Evolutionary conservation across 2,329 filamentous ascomycete species (phyloP).

Genomic region (Aureobasidium sp.): DNA sequence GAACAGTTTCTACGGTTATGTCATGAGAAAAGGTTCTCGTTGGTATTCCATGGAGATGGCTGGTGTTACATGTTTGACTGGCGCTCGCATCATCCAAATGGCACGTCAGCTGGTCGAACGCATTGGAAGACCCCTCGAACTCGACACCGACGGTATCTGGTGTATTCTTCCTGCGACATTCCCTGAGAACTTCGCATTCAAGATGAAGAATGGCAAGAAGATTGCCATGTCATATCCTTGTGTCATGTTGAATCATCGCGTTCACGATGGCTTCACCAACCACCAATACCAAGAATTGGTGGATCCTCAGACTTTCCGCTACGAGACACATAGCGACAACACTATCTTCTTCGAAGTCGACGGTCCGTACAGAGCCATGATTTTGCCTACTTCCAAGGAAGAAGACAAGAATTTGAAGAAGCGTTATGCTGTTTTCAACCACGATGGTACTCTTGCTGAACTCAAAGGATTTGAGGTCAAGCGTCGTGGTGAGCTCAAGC

Average conservation of each 20-base stretch:
- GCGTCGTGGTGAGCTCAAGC: slow-evolving; percentile 91
- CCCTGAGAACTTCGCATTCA: slow-evolving; percentile 93
- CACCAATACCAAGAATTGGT: slow-evolving; percentile 90
- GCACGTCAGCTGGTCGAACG: slow-evolving; percentile 88
- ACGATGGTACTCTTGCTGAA: slow-evolving; percentile 90
- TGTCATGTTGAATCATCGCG: slow-evolving; percentile 97
- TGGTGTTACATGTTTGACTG: slow-evolving; percentile 92
- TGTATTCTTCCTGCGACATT: slow-evolving; percentile 96
- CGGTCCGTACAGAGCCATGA: slow-evolving; percentile 95
- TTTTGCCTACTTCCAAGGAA: slow-evolving; percentile 93
- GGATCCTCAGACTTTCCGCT: slow-evolving; percentile 72
- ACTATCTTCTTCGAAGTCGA: slow-evolving; percentile 99
- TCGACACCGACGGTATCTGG: slow-evolving; percentile 99
- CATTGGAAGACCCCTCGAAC: slow-evolving; percentile 81
- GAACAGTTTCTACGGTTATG: slow-evolving; percentile 98
- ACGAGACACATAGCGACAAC: slow-evolving; percentile 97
- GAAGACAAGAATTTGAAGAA: slow-evolving; percentile 99
- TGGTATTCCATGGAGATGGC: slow-evolving; percentile 99
- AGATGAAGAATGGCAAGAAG: slow-evolving; percentile 92
- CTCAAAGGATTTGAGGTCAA: slow-evolving; percentile 98
- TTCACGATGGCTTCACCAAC: slow-evolving; percentile 92
- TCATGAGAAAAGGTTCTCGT: slow-evolving; percentile 96
- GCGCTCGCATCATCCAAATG: slow-evolving; percentile 94
- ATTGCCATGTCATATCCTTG: slow-evolving; percentile 94
- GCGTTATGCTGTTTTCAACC: slow-evolving; percentile 97